These are phyloP conservation scores for Trichophyton equinum DNA, from an alignment of 2,329 filamentous ascomycete species.

Conservation along the genomic window DNA sequence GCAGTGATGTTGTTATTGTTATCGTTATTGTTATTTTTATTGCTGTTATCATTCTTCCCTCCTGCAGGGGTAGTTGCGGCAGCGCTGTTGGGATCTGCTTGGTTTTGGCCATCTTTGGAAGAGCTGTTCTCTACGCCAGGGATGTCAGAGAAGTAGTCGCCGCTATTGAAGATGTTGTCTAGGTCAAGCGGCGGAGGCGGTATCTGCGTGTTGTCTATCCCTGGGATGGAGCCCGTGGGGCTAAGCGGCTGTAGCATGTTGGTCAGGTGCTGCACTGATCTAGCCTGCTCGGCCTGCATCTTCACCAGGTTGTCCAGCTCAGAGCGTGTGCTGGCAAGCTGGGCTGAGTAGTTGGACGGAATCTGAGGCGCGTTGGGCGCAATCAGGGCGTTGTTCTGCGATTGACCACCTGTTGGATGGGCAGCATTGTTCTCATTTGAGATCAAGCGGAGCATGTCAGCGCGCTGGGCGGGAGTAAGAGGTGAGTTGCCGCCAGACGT, in stretches of 20 bases:
- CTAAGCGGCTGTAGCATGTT: slow-evolving; percentile 66
- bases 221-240: slow-evolving; percentile 66
- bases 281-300: slow-evolving; percentile 66
- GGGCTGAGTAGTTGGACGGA: slow-evolving; percentile 36
- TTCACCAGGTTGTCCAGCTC: slow-evolving; percentile 69
- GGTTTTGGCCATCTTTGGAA: slow-evolving; percentile 12
- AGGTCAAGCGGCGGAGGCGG: slow-evolving; percentile 40
- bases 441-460: slow-evolving; percentile 37
- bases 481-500: slow-evolving; percentile 31
- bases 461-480: slow-evolving; percentile 34
- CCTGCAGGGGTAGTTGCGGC: not conserved
- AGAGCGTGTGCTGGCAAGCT: slow-evolving; percentile 53
- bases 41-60: not conserved
- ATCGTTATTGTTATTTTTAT: not conserved
- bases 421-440: slow-evolving; percentile 34
- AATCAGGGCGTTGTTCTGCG: slow-evolving; percentile 45
- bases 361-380: slow-evolving; percentile 44
- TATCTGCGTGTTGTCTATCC: slow-evolving; percentile 37
- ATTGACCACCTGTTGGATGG: slow-evolving; percentile 24
- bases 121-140: slow-evolving; percentile 22
- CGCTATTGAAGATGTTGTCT: slow-evolving; percentile 44
- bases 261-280: slow-evolving; percentile 61
- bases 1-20: slow-evolving; percentile 12
- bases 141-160: slow-evolving; percentile 42
- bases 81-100: slow-evolving; percentile 12